Base-by-base conservation (phyloP, 768 basidiomycete species). In the Mycena alexandri region DNA sequence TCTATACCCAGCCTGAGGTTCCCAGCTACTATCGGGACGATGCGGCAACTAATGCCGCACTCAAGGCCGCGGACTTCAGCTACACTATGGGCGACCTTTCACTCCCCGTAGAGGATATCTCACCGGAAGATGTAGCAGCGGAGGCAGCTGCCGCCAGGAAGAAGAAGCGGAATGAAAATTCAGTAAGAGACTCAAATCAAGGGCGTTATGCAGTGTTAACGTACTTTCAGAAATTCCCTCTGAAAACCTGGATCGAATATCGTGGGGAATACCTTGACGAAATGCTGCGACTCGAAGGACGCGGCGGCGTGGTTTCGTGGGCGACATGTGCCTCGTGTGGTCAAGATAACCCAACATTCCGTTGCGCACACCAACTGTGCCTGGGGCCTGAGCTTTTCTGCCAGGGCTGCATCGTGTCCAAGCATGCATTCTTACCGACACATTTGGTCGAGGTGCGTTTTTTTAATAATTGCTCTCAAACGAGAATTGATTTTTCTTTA, bases 371-470 rank as follows among this genome's bases (percentile, higher is more conserved):
- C 22, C 46, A 47, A 14, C n/a, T 21, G 4, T 47, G 46, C 46
- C 22, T 21, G 6, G 46, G 46, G 5, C 46, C 48, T 10, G 24
- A 22, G 12, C 10, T 50, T 4, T 50, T 50, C 29, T 50, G 48
- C 24, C 11, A 50, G 21, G 0, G 12, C 4, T 50, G 48, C 29
- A 50, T 50, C 29, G 48, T 50, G n/a, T 8, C 13, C 13, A 16
- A 14, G 21, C 48, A 50, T 16, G 8, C 48, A 2, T 5, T 25
- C 10, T 25, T 50, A 16, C 48, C 48, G 21, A 50, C 48, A 25
- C 48, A 50, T 16, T 50, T 22, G 48, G 29, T 50, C 9, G 24
- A 50, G 48, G 48, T 50, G n/a, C 24, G 48, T 50, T n/a, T n/a
- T n/a, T n/a, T n/a, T n/a, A n/a, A n/a, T n/a, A n/a, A n/a, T n/a